Conservation (phyloP, 306 rosid species). For the Quercus glauca region DNA sequence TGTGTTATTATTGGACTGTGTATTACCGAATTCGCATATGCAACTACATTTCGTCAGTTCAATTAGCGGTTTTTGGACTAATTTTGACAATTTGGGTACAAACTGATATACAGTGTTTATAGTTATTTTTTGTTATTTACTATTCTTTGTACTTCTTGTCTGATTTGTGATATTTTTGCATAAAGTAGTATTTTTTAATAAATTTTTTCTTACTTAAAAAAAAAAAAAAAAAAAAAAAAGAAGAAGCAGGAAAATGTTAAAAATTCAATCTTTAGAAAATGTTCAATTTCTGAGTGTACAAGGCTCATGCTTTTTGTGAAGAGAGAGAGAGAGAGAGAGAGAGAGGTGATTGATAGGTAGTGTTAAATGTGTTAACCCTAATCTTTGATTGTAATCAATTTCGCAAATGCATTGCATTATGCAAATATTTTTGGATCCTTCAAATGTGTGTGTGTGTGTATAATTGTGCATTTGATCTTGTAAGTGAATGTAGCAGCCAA, state of each 20-base stretch:
- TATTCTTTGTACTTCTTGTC: too few species aligned
- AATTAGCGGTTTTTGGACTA: neutral
- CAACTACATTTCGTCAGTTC: neutral
- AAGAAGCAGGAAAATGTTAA: neutral
- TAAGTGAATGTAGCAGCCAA: neutral
- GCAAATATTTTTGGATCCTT: too few species aligned
- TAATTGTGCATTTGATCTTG: neutral
- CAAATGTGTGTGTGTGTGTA: neutral
- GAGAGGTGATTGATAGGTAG: too few species aligned
- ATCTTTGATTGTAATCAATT: neutral
- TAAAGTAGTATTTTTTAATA: too few species aligned
- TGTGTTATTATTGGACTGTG: neutral
- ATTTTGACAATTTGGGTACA: neutral
- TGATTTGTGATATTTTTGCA: too few species aligned
- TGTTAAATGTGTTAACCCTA: neutral
- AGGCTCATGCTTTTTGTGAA: too few species aligned
- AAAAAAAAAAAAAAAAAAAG: too few species aligned
- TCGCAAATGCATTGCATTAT: too few species aligned
- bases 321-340: too few species aligned
- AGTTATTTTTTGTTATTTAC: too few species aligned
- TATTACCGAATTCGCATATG: neutral
- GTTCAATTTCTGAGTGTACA: too few species aligned
- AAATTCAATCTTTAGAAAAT: neutral
- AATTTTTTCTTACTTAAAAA: too few species aligned
- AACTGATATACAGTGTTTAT: neutral